phyloP scores from a whole-genome alignment of 768 basidiomycete species.

The Suillus tomentosus region DNA sequence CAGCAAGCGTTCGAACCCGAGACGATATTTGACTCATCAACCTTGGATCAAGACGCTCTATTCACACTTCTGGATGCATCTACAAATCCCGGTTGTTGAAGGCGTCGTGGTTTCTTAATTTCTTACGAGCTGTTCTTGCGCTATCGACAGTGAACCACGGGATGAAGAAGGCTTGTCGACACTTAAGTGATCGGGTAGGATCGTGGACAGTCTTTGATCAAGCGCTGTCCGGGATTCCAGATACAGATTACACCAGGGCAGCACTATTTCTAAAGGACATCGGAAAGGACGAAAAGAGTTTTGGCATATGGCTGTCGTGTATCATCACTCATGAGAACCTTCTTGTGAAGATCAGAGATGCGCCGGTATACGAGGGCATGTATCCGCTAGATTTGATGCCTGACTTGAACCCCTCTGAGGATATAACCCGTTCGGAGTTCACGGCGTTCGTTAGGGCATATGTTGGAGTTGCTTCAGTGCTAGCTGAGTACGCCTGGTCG shows the following conservation, averaged over 20 bases:
- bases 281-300: constrained; percentile 61
- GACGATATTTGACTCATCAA: constrained; percentile 53
- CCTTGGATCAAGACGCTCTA: constrained; percentile 57
- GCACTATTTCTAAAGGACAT: constrained; percentile 59
- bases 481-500: constrained; percentile 78
- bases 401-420: constrained; percentile 33
- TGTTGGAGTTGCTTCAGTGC: constrained; percentile 64
- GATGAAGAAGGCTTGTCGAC: constrained; percentile 46
- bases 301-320: constrained; percentile 73
- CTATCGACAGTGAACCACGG: constrained; percentile 39
- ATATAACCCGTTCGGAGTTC: constrained; percentile 56
- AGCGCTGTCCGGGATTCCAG: constrained; percentile 50
- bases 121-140: constrained; percentile 40
- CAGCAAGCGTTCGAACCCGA: constrained; percentile 62
- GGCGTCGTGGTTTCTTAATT: constrained; percentile 31
- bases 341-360: constrained; percentile 44
- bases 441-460: constrained; percentile 64
- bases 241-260: constrained; percentile 51
- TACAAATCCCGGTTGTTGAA: constrained; percentile 57
- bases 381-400: constrained; percentile 36
- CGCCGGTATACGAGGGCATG: constrained; percentile 60
- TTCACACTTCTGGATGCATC: constrained; percentile 63
- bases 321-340: constrained; percentile 63
- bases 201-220: constrained; percentile 67
- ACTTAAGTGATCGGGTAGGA: constrained; percentile 50